Conservation (phyloP, 306 rosid species). For the Quercus alba region DNA sequence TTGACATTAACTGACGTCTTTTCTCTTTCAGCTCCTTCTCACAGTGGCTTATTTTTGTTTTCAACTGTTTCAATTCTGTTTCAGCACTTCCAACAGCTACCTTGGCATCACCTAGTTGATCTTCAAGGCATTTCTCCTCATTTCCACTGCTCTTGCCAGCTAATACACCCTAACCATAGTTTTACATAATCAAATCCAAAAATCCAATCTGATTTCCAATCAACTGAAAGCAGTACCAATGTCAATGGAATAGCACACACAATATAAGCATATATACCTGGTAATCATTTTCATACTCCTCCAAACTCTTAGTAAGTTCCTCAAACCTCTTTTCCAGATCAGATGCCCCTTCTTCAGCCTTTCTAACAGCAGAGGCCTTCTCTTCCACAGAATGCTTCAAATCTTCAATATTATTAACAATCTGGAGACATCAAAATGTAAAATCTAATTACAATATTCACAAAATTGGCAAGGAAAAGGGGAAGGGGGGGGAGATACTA, state of each 20-base stretch:
- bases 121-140: constrained; percentile 93
- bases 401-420: constrained; percentile 47
- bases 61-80: constrained; percentile 80
- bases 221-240: constrained; percentile 11
- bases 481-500: neutral
- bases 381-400: too few relatives aligned
- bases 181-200: constrained; percentile 10
- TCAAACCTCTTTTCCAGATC: too few relatives aligned
- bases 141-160: constrained; percentile 91
- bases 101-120: constrained; percentile 87
- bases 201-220: neutral
- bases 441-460: constrained; percentile 22
- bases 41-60: constrained; percentile 77
- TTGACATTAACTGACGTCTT: constrained; percentile 62
- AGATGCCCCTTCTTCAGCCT: too few relatives aligned
- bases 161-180: constrained; percentile 61
- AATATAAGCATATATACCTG: too few relatives aligned
- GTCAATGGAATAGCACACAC: neutral
- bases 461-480: neutral
- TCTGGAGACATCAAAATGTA: constrained; percentile 40
- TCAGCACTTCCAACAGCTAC: constrained; percentile 81
- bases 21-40: constrained; percentile 84
- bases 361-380: too few relatives aligned
- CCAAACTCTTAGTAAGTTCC: too few relatives aligned
- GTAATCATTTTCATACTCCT: too few relatives aligned